A percentile compares a stretch with the other conserved stretches of the same genome.
Evolutionary conservation across 2,329 filamentous ascomycete species (phyloP).

Genomic region (Fusarium kyushuense): DNA sequence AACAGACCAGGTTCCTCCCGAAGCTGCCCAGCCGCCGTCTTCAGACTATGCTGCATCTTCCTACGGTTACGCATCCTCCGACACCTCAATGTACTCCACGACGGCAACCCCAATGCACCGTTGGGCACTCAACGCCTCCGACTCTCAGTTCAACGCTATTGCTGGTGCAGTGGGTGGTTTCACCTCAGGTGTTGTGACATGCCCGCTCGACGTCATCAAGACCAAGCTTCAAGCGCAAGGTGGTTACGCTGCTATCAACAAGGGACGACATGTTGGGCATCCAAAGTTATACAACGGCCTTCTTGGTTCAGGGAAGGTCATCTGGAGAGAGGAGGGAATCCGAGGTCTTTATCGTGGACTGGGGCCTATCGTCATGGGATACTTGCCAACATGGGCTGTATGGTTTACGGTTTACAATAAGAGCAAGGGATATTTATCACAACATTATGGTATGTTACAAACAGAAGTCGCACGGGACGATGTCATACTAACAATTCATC

Average conservation of each 20-base stretch:
- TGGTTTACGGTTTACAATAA: conserved; percentile 98
- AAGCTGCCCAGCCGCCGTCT: conserved; percentile 50
- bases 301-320: conserved; percentile 84
- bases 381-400: conserved; percentile 97
- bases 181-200: conserved; percentile 93
- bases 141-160: conserved; percentile 81
- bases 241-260: conserved; percentile 72
- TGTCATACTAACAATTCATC: conserved; percentile 25
- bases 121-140: conserved; percentile 68
- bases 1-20: conserved; percentile 60
- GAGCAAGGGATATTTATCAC: conserved; percentile 79
- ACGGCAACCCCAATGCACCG: conserved; percentile 62
- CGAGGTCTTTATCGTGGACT: conserved; percentile 93
- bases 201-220: conserved; percentile 98
- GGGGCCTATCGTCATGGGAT: conserved; percentile 93
- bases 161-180: conserved; percentile 91
- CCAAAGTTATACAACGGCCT: conserved; percentile 83
- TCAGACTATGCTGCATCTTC: conserved; percentile 55
- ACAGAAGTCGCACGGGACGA: not conserved
- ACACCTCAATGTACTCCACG: conserved; percentile 51
- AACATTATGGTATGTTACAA: conserved; percentile 68
- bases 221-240: conserved; percentile 97
- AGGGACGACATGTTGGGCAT: conserved; percentile 62
- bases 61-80: conserved; percentile 52
- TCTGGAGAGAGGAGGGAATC: conserved; percentile 89